Base-by-base conservation (phyloP, 345 rosid genomes). In the Populus tremula region DNA sequence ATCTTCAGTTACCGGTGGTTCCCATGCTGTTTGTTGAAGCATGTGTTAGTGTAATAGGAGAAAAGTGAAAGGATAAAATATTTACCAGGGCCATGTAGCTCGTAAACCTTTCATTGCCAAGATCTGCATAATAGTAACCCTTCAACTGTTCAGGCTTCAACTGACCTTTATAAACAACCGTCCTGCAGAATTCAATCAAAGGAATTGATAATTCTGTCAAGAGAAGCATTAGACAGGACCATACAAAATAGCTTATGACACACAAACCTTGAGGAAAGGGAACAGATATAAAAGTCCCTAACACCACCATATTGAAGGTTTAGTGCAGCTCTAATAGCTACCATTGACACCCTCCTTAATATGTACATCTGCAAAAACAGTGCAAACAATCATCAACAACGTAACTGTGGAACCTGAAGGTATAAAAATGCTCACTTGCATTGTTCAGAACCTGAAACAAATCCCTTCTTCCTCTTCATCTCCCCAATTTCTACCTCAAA, bases 61-160 rank as follows among this genome's bases (percentile, higher is more conserved):
- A 75, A 85, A 91, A 82, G 89, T 85, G 90, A 92, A 91, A 77
- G 89, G 97, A 87, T 88, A 77, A 93, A 66, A 85, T 88, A 91
- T 81, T 96, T 96, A 94, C 99, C 99, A 96, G 94, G 95, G 99
- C 99, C 99, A 96, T 96, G 99, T 96, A 96, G 99, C 99, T 96
- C 89, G 97, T 91, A 92, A 96, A 96, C 98, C 98, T 96, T 93
- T 96, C 97, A 90, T 90, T 90, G 87, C 99, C 99, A 86, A 96
- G 93, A 86, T 96, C 99, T 69, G 95, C 97, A 77, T 91, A 89
- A 65, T 92, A 96, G 84, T 96, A 96, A 8, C 89, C 92, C 85
- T 89, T 90, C 82, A 96, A 73, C 84, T 96, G 99, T 77, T 86
- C 90, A 41, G 99, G 99, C 84, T 90, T 96, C 79, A 96, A 69